phyloP scores from a whole-genome alignment of 495 filamentous ascomycete species.

The Antarctomyces pellizariae region DNA sequence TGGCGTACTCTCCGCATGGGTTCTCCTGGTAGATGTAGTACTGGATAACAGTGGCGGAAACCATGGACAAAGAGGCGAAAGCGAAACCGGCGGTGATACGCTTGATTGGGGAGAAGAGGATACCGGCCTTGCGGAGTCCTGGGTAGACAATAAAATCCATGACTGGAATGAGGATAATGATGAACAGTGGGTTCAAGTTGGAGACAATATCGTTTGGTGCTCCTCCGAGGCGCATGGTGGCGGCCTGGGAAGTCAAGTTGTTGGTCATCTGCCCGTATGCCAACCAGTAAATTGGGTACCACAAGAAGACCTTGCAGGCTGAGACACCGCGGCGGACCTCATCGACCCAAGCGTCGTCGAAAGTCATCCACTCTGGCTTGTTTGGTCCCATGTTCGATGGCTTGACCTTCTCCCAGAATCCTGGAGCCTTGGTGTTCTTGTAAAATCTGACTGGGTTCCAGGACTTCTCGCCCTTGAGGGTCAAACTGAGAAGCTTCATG shows the following conservation, averaged over 20 bases:
- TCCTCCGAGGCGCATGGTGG: conserved; percentile 40
- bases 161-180: conserved; percentile 61
- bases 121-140: conserved; percentile 28
- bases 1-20: conserved; percentile 30
- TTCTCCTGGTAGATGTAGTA: conserved; percentile 40
- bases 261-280: conserved; percentile 19
- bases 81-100: conserved; percentile 50
- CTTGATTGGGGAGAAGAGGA: conserved; percentile 50
- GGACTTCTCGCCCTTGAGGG: conserved; percentile 4
- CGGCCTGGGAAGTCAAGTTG: conserved; percentile 56
- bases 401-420: conserved; percentile 42
- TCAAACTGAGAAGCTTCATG: conserved; percentile 19
- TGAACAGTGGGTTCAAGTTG: conserved; percentile 53
- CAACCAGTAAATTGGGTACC: conserved; percentile 30
- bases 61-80: conserved; percentile 34
- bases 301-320: conserved; percentile 43
- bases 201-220: conserved; percentile 59
- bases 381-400: conserved; percentile 28
- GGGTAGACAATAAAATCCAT: conserved; percentile 52
- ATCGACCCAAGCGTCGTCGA: conserved; percentile 51
- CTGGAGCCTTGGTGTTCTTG: conserved; percentile 24
- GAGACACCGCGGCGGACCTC: conserved; percentile 41
- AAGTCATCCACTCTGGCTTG: conserved; percentile 41
- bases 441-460: conserved; percentile 10
- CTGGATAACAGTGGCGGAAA: conserved; percentile 39